A percentile compares a stretch with the other conserved stretches of the same genome.
These are phyloP conservation scores for Aspergillus kassunensis DNA, from an alignment of 495 filamentous ascomycete genomes.

Conservation along the genomic window DNA sequence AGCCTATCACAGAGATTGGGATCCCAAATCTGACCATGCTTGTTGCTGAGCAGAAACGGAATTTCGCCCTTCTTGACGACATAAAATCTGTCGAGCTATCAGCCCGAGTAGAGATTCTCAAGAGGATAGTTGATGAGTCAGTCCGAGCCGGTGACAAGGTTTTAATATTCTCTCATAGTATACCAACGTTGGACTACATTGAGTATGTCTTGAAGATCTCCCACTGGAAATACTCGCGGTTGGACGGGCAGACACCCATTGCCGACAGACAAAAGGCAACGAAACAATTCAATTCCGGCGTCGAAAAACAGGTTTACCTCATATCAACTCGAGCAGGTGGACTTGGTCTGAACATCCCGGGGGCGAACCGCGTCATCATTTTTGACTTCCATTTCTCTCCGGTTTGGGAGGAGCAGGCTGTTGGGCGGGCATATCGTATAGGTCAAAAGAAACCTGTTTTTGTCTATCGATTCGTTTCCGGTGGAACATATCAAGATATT, in stretches of 20 bases:
- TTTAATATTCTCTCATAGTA: slow-evolving; percentile 71
- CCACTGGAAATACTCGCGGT: slow-evolving; percentile 43
- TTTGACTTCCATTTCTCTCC: slow-evolving; percentile 84
- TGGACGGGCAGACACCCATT: slow-evolving; percentile 62
- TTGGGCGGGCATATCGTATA: slow-evolving; percentile 82
- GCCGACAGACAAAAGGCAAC: slow-evolving; percentile 52
- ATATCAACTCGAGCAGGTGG: slow-evolving; percentile 84
- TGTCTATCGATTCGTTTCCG: slow-evolving; percentile 80
- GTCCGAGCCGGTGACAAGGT: slow-evolving; percentile 62
- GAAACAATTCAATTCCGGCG: slow-evolving; percentile 60
- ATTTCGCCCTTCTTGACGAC: slow-evolving; percentile 29
- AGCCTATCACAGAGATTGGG: slow-evolving; percentile 25
- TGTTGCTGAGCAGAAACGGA: slow-evolving; percentile 21
- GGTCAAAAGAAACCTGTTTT: slow-evolving; percentile 80
- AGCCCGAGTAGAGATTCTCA: slow-evolving; percentile 61
- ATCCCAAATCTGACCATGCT: slow-evolving; percentile 23
- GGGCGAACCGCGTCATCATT: slow-evolving; percentile 84
- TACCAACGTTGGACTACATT: slow-evolving; percentile 66
- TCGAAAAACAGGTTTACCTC: slow-evolving; percentile 56
- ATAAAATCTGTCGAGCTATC: slow-evolving; percentile 46
- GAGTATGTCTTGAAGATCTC: slow-evolving; percentile 47
- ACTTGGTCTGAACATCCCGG: slow-evolving; percentile 74
- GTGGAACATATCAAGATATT: slow-evolving; percentile 73
- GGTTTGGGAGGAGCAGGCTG: slow-evolving; percentile 77
- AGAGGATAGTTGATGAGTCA: slow-evolving; percentile 61